phyloP scores from a whole-genome alignment of 768 basidiomycete species.

The Psilocybe cubensis region DNA sequence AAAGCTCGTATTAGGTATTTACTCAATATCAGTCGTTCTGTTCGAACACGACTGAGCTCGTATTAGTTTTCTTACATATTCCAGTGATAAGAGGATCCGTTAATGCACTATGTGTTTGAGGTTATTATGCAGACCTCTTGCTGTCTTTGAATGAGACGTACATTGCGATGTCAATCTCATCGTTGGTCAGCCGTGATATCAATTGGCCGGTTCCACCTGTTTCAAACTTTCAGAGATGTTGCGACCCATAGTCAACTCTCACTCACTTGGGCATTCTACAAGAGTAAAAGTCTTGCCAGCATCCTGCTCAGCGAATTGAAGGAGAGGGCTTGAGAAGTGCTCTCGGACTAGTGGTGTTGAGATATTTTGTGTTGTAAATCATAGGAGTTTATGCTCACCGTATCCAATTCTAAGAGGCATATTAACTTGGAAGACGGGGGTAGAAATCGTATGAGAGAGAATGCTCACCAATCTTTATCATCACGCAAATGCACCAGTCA shows the following conservation, averaged over 20 bases:
- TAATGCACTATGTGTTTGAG: slow-evolving; percentile 12
- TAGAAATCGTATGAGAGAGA: background rate
- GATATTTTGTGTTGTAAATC: background rate
- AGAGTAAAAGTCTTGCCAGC: slow-evolving; percentile 75
- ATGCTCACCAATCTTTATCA: background rate
- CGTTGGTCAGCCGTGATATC: slow-evolving; percentile 71
- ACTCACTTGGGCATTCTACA: slow-evolving; percentile 85
- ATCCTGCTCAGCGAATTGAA: slow-evolving; percentile 80
- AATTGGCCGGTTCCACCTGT: slow-evolving; percentile 86
- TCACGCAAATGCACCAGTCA: background rate
- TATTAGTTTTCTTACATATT: too few relatives aligned
- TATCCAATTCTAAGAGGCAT: slow-evolving; percentile 44
- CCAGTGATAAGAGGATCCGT: slow-evolving; percentile 24
- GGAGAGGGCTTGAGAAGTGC: slow-evolving; percentile 91
- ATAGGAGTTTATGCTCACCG: slow-evolving; percentile 33
- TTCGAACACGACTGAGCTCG: too few relatives aligned
- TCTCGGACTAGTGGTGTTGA: slow-evolving; percentile 60
- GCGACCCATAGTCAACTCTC: slow-evolving; percentile 2
- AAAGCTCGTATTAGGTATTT: too few relatives aligned
- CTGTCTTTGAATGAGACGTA: slow-evolving; percentile 32
- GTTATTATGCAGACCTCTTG: background rate
- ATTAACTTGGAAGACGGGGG: background rate
- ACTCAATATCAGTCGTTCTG: too few relatives aligned
- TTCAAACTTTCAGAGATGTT: background rate
- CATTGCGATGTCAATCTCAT: slow-evolving; percentile 87